Evolutionary conservation across 164 flowering plant species (phyloP), one percentile per base, ranked within the genome.

Genomic region (Chimonanthus salicifolius): DNA sequence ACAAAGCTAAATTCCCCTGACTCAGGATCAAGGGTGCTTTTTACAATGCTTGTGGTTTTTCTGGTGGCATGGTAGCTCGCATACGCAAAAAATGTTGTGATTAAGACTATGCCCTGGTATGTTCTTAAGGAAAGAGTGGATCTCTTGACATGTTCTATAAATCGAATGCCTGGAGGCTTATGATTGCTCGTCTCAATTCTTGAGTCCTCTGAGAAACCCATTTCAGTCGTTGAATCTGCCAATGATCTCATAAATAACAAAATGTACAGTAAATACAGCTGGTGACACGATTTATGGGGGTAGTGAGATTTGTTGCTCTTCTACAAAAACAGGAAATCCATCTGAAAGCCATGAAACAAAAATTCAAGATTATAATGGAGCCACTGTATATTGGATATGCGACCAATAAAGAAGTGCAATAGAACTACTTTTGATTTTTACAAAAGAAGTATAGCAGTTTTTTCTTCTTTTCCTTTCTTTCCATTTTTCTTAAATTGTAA

Each of bases 41-140:
- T 92, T 46, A 94, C 95, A 16, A 94, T 80, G 82, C 99, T 92
- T 0, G 90, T 87, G 67, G 97, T 89, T 84, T 94, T 94, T 15
- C 99, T 68, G 6, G 92, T 77, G 45, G 94, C 91, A 81, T 94
- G 97, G 79, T 90, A 94, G 80, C 88, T 82, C 4, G 94, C 78
- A 51, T 94, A 94, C 2, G 95, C 92, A 0, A 91, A 68, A 78
- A 94, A 94, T 49, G 99, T 94, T 21, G 90, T 78, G 49, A 87
- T 76, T 64, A 94, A 79, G 76, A 91, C 99, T 74, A 91, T 82
- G 64, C 82, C 86, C 82, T 89, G 97, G 82, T 91, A 76, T 45
- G 92, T 81, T 79, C 80, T 87, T 82, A 75, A 90, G 74, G 94
- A 88, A 58, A 92, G 68, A 4, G 79, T 48, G 4, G 80, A 67